These are phyloP conservation scores for Scopulariopsis brevicaulis DNA, from an alignment of 2,329 filamentous ascomycete genomes.

Conservation along the genomic window DNA sequence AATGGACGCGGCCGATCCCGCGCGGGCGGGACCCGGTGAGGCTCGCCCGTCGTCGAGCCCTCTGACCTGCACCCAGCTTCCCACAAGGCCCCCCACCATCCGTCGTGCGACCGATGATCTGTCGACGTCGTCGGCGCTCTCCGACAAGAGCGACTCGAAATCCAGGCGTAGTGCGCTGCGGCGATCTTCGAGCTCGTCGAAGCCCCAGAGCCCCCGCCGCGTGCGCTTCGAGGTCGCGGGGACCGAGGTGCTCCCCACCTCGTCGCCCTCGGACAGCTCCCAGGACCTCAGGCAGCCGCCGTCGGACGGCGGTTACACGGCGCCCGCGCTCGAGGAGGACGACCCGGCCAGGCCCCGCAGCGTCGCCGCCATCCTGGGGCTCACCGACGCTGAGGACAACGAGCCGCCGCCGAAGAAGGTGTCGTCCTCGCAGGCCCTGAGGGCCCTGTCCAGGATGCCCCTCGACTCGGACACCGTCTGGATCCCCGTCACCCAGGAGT, in stretches of 20 bases:
- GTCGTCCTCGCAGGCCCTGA: conserved; percentile 42
- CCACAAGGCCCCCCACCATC: not conserved
- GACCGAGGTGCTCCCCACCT: conserved; percentile 47
- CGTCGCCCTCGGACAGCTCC: conserved; percentile 27
- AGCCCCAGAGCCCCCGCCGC: conserved; percentile 42
- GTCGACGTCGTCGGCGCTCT: conserved; percentile 34
- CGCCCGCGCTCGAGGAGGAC: conserved; percentile 6
- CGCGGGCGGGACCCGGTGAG: not conserved
- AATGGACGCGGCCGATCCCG: not conserved
- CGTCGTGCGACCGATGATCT: conserved; percentile 31
- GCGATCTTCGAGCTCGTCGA: conserved; percentile 39
- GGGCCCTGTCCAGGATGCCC: conserved; percentile 37
- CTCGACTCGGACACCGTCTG: conserved; percentile 40
- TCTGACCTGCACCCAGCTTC: not conserved
- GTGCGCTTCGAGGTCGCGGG: conserved; percentile 53
- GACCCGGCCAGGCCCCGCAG: conserved; percentile 7
- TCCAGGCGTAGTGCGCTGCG: conserved; percentile 45
- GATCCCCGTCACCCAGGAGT: conserved; percentile 29
- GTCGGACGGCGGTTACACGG: not conserved
- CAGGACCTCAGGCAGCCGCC: conserved; percentile 2
- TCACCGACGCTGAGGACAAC: conserved; percentile 17
- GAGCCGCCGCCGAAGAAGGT: conserved; percentile 36
- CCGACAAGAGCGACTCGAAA: conserved; percentile 38
- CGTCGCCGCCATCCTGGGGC: conserved; percentile 19
- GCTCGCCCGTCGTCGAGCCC: not conserved